Conservation (phyloP, 2,329 filamentous ascomycete genomes). For the Bipolaris oryzae region DNA sequence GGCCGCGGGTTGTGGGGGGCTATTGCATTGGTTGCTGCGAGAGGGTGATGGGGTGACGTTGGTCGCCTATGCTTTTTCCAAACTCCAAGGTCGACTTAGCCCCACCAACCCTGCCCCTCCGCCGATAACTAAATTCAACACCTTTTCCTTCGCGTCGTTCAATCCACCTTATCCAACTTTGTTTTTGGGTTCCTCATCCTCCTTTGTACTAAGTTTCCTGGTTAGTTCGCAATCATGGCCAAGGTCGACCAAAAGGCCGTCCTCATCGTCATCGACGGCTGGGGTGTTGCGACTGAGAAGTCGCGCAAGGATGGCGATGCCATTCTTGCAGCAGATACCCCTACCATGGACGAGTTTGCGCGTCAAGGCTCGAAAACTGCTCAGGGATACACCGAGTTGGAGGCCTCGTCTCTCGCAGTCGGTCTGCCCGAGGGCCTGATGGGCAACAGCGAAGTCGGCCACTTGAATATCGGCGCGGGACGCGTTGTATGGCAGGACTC, state of each 20-base stretch:
- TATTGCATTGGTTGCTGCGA: slow-evolving; percentile 17
- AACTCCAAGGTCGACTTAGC: slow-evolving; percentile 14
- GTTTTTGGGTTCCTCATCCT: background rate
- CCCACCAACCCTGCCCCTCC: slow-evolving; percentile 38
- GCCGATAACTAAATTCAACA: slow-evolving; percentile 21
- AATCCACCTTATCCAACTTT: background rate
- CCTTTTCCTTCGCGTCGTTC: slow-evolving; percentile 4
- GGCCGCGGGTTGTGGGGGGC: slow-evolving; percentile 32
- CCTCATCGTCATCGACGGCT: slow-evolving; percentile 97
- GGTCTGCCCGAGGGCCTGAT: slow-evolving; percentile 96
- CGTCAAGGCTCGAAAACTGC: slow-evolving; percentile 70
- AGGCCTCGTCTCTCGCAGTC: slow-evolving; percentile 94
- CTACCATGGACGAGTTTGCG: slow-evolving; percentile 88
- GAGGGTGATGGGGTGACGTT: slow-evolving; percentile 27
- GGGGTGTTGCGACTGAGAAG: slow-evolving; percentile 82
- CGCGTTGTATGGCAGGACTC: slow-evolving; percentile 96
- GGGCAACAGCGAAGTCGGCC: slow-evolving; percentile 98
- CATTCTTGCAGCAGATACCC: slow-evolving; percentile 90
- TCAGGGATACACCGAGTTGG: slow-evolving; percentile 88
- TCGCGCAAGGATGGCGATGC: slow-evolving; percentile 92
- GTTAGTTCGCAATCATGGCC: slow-evolving; percentile 59
- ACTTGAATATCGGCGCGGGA: slow-evolving; percentile 97
- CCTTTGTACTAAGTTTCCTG: slow-evolving; percentile 4
- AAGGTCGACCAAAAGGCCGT: slow-evolving; percentile 73
- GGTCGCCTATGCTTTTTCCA: slow-evolving; percentile 21